phyloP scores from a whole-genome alignment of 768 basidiomycete genomes.

The Chalciporus chontae region DNA sequence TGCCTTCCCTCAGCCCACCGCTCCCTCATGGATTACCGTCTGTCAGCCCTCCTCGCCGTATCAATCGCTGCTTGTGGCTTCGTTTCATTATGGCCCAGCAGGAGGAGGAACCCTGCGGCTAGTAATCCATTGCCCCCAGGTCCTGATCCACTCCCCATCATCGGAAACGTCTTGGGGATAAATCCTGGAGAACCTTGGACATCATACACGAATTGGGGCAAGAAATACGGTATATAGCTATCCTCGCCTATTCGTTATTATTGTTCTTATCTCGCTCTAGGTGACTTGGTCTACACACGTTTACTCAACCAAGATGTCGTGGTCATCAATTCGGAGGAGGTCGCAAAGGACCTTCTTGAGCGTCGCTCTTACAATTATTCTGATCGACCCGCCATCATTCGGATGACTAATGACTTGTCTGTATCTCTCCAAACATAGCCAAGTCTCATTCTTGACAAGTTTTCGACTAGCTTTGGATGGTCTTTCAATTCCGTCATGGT shows the following conservation, averaged over 20 bases:
- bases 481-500: slow-evolving; percentile 27
- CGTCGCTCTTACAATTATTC: slow-evolving; percentile 44
- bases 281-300: slow-evolving; percentile 36
- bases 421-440: not conserved
- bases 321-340: slow-evolving; percentile 38
- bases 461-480: slow-evolving; percentile 24
- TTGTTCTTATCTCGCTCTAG: slow-evolving; percentile 9
- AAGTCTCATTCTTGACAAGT: not conserved
- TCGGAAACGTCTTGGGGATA: slow-evolving; percentile 30
- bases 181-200: slow-evolving; percentile 28
- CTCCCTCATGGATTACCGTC: slow-evolving; percentile 11
- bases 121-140: slow-evolving; percentile 42
- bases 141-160: slow-evolving; percentile 42
- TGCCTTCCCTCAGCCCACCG: not conserved
- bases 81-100: slow-evolving; percentile 3
- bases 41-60: slow-evolving; percentile 9
- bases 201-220: slow-evolving; percentile 32
- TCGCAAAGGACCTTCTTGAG: slow-evolving; percentile 42
- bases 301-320: slow-evolving; percentile 36
- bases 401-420: slow-evolving; percentile 30
- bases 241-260: slow-evolving; percentile 11
- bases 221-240: slow-evolving; percentile 23
- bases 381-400: slow-evolving; percentile 34
- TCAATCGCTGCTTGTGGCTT: slow-evolving; percentile 8
- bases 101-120: not conserved